These are phyloP conservation scores for Arthromyces matolae DNA, from an alignment of 768 basidiomycete species.

Conservation along the genomic window DNA sequence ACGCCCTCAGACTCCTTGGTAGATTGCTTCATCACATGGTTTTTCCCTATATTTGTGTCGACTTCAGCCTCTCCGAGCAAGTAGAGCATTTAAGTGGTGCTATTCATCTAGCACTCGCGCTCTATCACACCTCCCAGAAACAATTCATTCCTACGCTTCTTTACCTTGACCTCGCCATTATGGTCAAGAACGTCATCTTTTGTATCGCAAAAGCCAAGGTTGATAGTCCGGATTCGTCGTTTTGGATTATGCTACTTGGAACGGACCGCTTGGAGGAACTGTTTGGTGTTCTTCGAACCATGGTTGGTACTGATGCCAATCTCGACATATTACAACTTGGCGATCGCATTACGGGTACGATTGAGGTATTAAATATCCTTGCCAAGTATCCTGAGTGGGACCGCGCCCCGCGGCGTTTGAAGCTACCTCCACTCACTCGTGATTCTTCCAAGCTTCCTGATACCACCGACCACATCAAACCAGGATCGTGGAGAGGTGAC, in stretches of 20 bases:
- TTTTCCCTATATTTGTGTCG: conserved; percentile 27
- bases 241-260: conserved; percentile 34
- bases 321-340: conserved; percentile 25
- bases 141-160: conserved; percentile 14
- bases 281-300: conserved; percentile 33
- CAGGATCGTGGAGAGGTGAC: conserved; percentile 32
- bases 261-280: conserved; percentile 32
- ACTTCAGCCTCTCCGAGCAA: conserved; percentile 29
- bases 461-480: conserved; percentile 31
- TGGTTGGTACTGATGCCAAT: conserved; percentile 33
- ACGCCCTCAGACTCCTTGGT: conserved; percentile 23
- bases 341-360: conserved; percentile 25
- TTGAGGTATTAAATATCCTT: conserved; percentile 32
- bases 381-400: conserved; percentile 37
- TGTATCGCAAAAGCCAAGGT: conserved; percentile 36
- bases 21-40: conserved; percentile 26
- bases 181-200: conserved; percentile 36
- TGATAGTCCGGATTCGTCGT: conserved; percentile 26
- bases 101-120: conserved; percentile 23
- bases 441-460: conserved; percentile 19
- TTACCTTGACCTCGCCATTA: conserved; percentile 30
- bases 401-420: conserved; percentile 27
- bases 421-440: conserved; percentile 24
- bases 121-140: neutral
- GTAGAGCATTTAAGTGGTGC: conserved; percentile 30